These are phyloP conservation scores for Taxawa tesnikishii DNA, from an alignment of 2,329 filamentous ascomycete species.

Conservation along the genomic window DNA sequence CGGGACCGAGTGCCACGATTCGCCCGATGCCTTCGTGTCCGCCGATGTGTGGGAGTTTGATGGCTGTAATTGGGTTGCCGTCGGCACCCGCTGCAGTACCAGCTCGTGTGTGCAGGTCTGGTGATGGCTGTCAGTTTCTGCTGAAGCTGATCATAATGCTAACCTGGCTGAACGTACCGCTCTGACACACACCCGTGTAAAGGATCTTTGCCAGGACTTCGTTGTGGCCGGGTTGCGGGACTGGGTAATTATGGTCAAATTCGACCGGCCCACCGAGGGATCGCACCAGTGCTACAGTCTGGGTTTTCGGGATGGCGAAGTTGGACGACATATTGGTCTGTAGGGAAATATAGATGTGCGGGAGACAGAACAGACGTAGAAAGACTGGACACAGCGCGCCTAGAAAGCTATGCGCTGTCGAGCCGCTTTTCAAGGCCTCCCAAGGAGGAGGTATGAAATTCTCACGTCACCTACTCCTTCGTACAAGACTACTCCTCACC, in stretches of 20 bases:
- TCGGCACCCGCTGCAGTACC: constrained; percentile 21
- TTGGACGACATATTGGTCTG: background rate
- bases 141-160: no score
- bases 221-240: constrained; percentile 24
- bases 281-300: constrained; percentile 30
- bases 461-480: no score
- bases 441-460: no score
- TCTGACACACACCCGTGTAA: constrained; percentile 33
- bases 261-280: constrained; percentile 27
- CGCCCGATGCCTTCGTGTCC: constrained; percentile 34
- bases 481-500: no score
- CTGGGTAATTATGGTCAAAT: constrained; percentile 29
- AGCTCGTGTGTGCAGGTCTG: constrained; percentile 18
- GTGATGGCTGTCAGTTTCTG: no score
- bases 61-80: constrained; percentile 28
- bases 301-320: constrained; percentile 11
- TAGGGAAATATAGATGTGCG: no score
- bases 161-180: constrained; percentile 22
- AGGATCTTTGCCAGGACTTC: constrained; percentile 34
- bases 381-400: no score
- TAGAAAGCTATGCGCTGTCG: no score
- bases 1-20: constrained; percentile 27
- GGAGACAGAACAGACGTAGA: no score
- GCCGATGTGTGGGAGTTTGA: constrained; percentile 33
- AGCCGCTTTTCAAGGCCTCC: no score